phyloP scores from a whole-genome alignment of 228 moss, liverwort and hornwort species.

The Sphagnum fallax region DNA sequence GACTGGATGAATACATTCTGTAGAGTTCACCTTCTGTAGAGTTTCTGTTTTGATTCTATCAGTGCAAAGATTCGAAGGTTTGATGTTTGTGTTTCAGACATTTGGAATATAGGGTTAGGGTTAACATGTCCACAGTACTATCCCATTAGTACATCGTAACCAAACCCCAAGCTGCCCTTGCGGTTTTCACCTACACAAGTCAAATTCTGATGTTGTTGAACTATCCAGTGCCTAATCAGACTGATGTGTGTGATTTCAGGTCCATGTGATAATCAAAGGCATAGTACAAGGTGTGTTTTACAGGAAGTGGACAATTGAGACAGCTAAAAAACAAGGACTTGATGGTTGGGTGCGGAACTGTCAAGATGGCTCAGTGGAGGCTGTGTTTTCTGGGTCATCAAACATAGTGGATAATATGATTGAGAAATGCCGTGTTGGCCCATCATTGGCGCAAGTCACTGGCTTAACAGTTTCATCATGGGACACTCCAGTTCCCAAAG shows the following conservation, averaged over 20 bases:
- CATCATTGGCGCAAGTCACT: conserved; percentile 59
- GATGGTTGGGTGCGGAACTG: conserved; percentile 90
- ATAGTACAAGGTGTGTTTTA: conserved; percentile 80
- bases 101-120: no score
- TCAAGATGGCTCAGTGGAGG: conserved; percentile 85
- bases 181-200: no score
- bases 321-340: conserved; percentile 56
- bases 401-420: conserved; percentile 55
- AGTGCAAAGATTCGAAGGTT: no score
- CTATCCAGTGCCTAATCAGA: no score
- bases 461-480: conserved; percentile 45
- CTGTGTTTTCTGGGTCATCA: conserved; percentile 66
- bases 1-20: no score
- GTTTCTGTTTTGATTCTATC: no score
- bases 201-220: no score
- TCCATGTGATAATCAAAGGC: conserved; percentile 64
- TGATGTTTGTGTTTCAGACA: no score
- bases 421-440: conserved; percentile 60
- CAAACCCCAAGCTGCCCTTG: no score
- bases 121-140: no score
- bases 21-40: no score
- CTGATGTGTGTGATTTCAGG: conserved; percentile 30
- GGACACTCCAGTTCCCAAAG: conserved; percentile 48
- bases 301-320: conserved; percentile 68
- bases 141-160: no score